Conservation (phyloP, 768 basidiomycete species). For the Termitomyces sp. region DNA sequence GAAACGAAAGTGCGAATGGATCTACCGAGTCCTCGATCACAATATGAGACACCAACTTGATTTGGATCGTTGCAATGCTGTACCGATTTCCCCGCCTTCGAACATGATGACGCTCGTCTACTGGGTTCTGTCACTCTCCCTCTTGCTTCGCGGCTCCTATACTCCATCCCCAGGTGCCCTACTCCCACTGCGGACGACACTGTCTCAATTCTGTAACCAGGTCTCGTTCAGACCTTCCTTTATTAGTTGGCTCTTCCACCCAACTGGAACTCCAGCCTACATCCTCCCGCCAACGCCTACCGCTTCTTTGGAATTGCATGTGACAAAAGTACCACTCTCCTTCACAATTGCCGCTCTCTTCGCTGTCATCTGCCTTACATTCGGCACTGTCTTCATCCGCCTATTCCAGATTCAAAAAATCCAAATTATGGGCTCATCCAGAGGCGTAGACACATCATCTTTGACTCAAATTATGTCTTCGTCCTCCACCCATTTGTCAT, state of each 20-base stretch:
- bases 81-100: not conserved
- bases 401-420: not conserved
- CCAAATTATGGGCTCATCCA: too few species aligned
- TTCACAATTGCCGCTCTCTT: not conserved
- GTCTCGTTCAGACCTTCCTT: not conserved
- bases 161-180: not conserved
- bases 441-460: not conserved
- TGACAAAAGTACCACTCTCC: not conserved
- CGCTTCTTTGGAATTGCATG: not conserved
- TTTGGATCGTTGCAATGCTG: not conserved
- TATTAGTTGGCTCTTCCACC: too few species aligned
- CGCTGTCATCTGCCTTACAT: not conserved
- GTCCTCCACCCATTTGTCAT: not conserved
- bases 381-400: not conserved
- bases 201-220: not conserved
- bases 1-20: too few species aligned
- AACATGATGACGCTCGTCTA: not conserved
- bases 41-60: too few species aligned
- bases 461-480: too few species aligned
- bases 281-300: not conserved
- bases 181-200: not conserved
- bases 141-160: not conserved
- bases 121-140: not conserved
- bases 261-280: not conserved
- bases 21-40: too few species aligned